phyloP scores from a whole-genome alignment of 441 rosid genomes.

The Populus hybrid region DNA sequence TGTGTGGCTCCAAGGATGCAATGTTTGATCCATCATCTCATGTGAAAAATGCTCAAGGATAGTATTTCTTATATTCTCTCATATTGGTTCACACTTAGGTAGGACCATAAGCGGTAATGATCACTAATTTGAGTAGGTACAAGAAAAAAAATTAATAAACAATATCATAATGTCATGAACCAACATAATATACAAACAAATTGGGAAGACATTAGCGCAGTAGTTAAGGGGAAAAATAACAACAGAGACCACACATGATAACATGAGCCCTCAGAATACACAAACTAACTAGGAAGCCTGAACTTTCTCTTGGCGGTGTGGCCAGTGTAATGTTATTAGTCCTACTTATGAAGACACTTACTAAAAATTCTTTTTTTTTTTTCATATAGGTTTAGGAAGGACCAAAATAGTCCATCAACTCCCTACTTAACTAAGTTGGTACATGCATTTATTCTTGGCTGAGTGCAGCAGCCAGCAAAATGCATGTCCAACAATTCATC shows the following conservation, averaged over 20 bases:
- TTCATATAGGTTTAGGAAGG: neutral
- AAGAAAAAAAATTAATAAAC: neutral
- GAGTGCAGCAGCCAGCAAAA: neutral
- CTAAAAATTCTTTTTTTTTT: neutral
- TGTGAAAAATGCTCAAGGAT: neutral
- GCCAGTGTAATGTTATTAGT: neutral
- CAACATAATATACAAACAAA: neutral
- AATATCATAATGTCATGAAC: neutral
- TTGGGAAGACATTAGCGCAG: neutral
- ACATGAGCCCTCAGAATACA: too few species aligned
- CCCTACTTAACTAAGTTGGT: neutral
- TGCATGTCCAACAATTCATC: slow-evolving; percentile 1
- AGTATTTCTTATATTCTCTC: neutral
- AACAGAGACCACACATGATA: too few species aligned
- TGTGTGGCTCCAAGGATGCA: neutral
- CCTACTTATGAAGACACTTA: neutral
- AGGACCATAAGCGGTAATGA: neutral
- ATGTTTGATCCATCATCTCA: neutral
- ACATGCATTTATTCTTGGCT: neutral
- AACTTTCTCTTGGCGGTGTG: neutral
- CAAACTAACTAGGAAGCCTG: neutral
- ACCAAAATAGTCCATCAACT: neutral
- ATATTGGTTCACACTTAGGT: neutral
- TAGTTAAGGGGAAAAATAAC: too few species aligned
- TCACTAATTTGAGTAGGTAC: neutral